phyloP scores from a whole-genome alignment of 73 alveolate genomes.

The Symbiodinium natans region DNA sequence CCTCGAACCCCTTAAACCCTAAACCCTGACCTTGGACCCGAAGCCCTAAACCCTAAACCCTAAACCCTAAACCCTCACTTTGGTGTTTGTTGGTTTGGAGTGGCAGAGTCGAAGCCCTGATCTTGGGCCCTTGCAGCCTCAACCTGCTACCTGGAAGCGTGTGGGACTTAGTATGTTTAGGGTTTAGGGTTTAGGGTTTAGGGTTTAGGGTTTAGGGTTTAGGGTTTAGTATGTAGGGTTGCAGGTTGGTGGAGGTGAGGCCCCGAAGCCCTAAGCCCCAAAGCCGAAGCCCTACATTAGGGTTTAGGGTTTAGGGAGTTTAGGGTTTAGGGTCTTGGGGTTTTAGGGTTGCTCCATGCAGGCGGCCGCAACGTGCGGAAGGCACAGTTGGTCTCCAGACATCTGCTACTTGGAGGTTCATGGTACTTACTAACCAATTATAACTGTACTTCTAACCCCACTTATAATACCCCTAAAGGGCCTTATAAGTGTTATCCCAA shows the following conservation, averaged over 20 bases:
- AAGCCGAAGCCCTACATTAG: not conserved
- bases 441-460: too few relatives aligned
- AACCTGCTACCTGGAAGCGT: too few relatives aligned
- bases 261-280: too few relatives aligned
- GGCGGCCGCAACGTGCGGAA: constrained; percentile 83
- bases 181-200: not conserved
- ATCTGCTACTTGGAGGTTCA: too few relatives aligned
- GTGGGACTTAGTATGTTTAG: not conserved
- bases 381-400: constrained; percentile 80
- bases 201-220: not conserved
- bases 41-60: not conserved
- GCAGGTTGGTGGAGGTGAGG: not conserved
- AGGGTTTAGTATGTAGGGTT: not conserved
- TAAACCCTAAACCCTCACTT: not conserved
- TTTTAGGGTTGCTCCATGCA: not conserved
- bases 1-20: too few relatives aligned
- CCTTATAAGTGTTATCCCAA: too few relatives aligned
- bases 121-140: too few relatives aligned
- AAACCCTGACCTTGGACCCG: not conserved
- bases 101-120: not conserved
- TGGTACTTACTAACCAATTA: too few relatives aligned
- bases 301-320: not conserved
- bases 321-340: not conserved
- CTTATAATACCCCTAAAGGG: too few relatives aligned
- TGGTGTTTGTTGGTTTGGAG: not conserved